Base-by-base conservation (phyloP, 805 yeast species). In the Saturnispora besseyi region DNA sequence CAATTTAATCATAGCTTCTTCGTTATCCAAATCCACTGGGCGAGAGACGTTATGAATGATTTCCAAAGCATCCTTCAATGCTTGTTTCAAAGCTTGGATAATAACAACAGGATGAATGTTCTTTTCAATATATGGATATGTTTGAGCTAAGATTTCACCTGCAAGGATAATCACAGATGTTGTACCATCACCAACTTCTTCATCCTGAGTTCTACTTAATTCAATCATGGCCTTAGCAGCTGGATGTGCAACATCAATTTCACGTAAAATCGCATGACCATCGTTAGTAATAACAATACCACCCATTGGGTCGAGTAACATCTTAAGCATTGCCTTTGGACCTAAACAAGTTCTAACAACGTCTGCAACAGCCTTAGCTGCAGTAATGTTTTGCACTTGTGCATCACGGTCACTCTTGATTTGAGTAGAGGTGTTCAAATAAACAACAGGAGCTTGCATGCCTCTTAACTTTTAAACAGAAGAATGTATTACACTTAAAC, bases 151-250 rank as follows among this genome's bases (percentile, higher is more conserved):
- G 51, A 93, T 88, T 67, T 93, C 99, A 55, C 99, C 99, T 18
- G 99, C 98, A 50, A 91, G 73, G 55, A 93, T 91, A 62, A 93
- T 93, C 49, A 93, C 99, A 8, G 96, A 84, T 26, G 99, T 93
- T 53, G 99, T 90, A 54, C 98, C 98, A 51, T 58, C 62, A 47
- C 62, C 99, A 51, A 79, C 99, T 71, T 91, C 99, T 71, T 91
- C 99, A 65, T 91, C 99, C 72, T 91, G 97, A 6, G 99, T 90
- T 71, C 99, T 80, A 61, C 93, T 82, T 57, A 93, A 78, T 70
- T 93, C 99, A 63, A 93, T 86, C 98, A 93, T 93, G 31, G 96
- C 85, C 70, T 93, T 93, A 44, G 99, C 99, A 4, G 99, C 99
- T 10, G 99, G 99, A 66, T 93, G 99, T 4, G 96, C 89, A 50